Base-by-base conservation (phyloP, 495 filamentous ascomycete species). In the Aspergillus incahuasiensis region DNA sequence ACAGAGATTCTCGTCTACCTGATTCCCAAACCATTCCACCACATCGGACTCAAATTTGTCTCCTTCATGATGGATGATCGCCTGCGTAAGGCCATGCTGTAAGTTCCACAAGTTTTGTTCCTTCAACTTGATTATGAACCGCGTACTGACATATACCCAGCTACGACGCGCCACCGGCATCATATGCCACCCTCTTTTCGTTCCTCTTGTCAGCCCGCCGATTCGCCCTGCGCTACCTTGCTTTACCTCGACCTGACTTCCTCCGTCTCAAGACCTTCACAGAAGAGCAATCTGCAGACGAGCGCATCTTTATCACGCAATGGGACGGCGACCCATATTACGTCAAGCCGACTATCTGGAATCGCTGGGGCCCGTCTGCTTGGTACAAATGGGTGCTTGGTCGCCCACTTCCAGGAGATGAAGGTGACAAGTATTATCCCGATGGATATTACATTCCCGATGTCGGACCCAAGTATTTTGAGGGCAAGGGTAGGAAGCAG, bases 21-120 rank as follows among this genome's bases (percentile, higher is more conserved):
- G 66, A 53, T 83, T 1, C 86, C 87, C 2, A 60, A 54, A 22
- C 65, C 65, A 4, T 51, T 81, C 22, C 80, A 81, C 55, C 68
- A 69, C 1, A 59, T 81, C 8, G 82, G 69, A 0, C 56, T 73
- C 13, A 71, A 84, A 24, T 65, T 80, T 32, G 76, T 86, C 4
- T 75, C 73, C 21, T 79, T 77, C 32, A 68, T 88, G 54, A 83
- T 88, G 80, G 84, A 85, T 51, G 79, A 82, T 25, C 74, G 84
- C 16, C 64, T 87, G 47, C 70, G 86, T 9, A 78, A 69, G 40
- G 83, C 85, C 4, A 88, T 89, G 80, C 62, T 82, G 83, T 86
- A 68, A 70, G 80, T 69, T 35, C 6, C 9, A 11, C 32, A 15
- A 11, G 13, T 2, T 11, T 12, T 5, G 6, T 12, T 15, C 9